These are phyloP conservation scores for Melanomma pulvis-pyrius DNA, from an alignment of 495 filamentous ascomycete species.

Conservation along the genomic window DNA sequence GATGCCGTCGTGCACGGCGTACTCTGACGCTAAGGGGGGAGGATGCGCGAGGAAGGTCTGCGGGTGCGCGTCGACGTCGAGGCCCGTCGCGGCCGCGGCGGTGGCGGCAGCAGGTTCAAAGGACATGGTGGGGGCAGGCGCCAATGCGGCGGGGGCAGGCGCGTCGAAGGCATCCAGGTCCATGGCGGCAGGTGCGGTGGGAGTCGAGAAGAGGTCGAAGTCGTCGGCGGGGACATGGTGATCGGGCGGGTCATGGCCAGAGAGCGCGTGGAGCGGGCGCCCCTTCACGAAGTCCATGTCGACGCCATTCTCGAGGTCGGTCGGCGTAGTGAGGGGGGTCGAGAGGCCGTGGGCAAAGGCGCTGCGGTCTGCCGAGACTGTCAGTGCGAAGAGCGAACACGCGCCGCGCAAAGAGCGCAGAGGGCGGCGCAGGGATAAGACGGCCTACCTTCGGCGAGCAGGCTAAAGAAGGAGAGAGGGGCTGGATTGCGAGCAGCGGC, in stretches of 20 bases:
- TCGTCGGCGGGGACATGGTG: constrained; percentile 12
- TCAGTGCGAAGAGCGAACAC: not conserved
- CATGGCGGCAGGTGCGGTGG: not conserved
- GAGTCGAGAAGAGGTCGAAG: not conserved
- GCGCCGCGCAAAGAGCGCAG: not conserved
- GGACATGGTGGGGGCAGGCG: not conserved
- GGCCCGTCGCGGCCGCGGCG: not conserved
- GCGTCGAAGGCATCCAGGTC: not conserved
- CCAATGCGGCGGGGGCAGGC: not conserved
- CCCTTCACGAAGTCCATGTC: constrained; percentile 15
- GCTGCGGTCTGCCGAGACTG: not conserved
- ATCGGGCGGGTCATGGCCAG: not conserved
- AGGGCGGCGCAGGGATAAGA: not conserved
- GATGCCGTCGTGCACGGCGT: not conserved
- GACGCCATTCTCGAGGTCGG: constrained; percentile 10
- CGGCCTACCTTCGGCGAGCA: not conserved
- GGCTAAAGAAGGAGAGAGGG: too few species aligned
- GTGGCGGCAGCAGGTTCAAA: not conserved
- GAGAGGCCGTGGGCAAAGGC: not conserved
- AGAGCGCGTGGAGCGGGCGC: not conserved
- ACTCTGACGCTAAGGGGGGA: not conserved
- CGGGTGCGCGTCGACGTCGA: not conserved
- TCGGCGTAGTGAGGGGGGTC: not conserved
- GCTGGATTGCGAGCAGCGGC: too few species aligned
- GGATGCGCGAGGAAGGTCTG: not conserved